These are phyloP conservation scores for Funneliformis mosseae DNA, from an alignment of 192 early-diverging fungal genomes.

Conservation along the genomic window DNA sequence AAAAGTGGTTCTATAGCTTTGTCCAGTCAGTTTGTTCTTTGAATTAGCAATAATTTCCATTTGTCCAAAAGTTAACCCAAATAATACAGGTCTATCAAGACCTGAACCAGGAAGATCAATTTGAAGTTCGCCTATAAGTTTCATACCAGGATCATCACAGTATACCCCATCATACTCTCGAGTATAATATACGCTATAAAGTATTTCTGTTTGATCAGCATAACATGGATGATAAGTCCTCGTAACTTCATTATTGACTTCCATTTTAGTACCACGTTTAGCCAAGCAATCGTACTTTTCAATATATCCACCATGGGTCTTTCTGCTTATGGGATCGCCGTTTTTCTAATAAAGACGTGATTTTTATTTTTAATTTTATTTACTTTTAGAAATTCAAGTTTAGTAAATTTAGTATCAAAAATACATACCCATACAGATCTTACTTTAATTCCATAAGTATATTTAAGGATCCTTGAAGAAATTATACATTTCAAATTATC, in stretches of 20 bases:
- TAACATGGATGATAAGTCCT: neutral
- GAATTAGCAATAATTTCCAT: constrained; percentile 13
- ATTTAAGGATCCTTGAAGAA: constrained; percentile 1
- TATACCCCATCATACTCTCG: neutral
- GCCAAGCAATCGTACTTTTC: neutral
- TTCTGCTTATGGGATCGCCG: neutral
- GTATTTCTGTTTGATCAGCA: neutral
- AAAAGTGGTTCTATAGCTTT: constrained; percentile 22
- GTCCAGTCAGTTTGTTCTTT: neutral
- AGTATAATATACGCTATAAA: neutral
- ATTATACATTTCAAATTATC: neutral
- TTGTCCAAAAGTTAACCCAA: neutral
- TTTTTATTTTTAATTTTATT: no score
- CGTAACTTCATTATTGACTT: neutral
- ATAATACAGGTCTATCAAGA: neutral
- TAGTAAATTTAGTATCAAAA: neutral
- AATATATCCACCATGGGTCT: neutral
- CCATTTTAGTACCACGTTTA: neutral
- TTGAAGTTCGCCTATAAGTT: neutral
- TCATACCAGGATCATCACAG: neutral
- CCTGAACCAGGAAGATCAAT: neutral
- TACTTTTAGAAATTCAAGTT: no score
- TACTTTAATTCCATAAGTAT: neutral
- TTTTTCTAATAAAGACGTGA: no score
- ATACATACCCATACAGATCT: neutral